phyloP scores from a whole-genome alignment of 768 basidiomycete genomes.

The Lentinula sp. region DNA sequence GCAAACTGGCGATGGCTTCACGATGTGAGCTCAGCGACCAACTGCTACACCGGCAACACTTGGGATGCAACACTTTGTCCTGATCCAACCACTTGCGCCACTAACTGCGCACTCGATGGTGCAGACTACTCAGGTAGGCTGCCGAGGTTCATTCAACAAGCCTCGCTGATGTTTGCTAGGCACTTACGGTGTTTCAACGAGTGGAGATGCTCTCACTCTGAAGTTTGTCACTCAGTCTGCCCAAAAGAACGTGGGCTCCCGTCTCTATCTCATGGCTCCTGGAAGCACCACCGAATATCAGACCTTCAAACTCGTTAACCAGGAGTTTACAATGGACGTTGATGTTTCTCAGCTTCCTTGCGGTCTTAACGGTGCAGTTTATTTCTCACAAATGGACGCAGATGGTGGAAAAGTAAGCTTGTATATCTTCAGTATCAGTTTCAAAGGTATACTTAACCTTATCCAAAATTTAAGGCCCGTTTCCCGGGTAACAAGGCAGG shows the following conservation, averaged over 20 bases:
- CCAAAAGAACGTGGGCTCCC: constrained; percentile 10
- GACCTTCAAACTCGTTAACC: constrained; percentile 23
- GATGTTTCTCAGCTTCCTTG: constrained; percentile 41
- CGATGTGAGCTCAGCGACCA: constrained; percentile 19
- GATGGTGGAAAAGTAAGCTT: constrained; percentile 40
- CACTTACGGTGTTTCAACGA: constrained; percentile 30
- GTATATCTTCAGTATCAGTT: background rate
- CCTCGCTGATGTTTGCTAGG: constrained; percentile 9
- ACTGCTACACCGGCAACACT: constrained; percentile 33
- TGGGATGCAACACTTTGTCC: constrained; percentile 49
- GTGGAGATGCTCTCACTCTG: constrained; percentile 23
- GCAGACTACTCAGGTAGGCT: constrained; percentile 16
- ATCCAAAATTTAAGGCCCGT: constrained; percentile 7
- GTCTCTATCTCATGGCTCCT: constrained; percentile 26
- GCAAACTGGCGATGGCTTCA: constrained; percentile 50
- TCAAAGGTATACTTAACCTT: background rate
- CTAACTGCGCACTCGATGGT: constrained; percentile 12
- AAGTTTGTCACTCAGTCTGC: constrained; percentile 23
- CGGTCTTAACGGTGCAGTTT: constrained; percentile 42
- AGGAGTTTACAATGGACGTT: constrained; percentile 44
- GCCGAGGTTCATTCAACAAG: background rate
- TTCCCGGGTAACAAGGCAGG: constrained; percentile 50
- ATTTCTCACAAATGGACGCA: constrained; percentile 39
- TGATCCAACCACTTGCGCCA: constrained; percentile 32
- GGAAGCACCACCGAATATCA: constrained; percentile 23